phyloP scores from a whole-genome alignment of 306 rosid species.

The Purshia tridentata region DNA sequence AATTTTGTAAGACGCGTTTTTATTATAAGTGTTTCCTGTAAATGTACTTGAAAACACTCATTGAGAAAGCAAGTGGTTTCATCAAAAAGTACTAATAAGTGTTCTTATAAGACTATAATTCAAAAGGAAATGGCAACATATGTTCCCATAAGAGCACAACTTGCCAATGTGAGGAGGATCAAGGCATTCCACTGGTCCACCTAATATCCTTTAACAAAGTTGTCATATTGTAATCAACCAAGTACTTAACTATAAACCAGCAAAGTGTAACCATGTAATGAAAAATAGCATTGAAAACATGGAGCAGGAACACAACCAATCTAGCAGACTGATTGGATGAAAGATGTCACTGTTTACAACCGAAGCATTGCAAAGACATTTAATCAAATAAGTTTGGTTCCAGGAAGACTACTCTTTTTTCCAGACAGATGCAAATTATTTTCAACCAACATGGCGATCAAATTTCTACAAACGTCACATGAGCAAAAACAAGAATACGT shows the following conservation, averaged over 20 bases:
- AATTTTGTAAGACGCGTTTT: too few relatives aligned
- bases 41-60: too few relatives aligned
- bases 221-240: neutral
- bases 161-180: neutral
- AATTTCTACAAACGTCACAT: constrained; percentile 30
- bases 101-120: too few relatives aligned
- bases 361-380: constrained; percentile 1
- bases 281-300: neutral
- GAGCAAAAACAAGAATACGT: constrained; percentile 19
- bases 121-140: too few relatives aligned
- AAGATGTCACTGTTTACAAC: constrained; percentile 1
- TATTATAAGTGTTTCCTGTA: too few relatives aligned
- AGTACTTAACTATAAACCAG: neutral
- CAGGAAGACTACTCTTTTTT: constrained; percentile 31
- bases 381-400: neutral
- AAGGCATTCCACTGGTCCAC: neutral
- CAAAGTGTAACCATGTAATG: neutral
- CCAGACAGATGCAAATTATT: constrained; percentile 48
- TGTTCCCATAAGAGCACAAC: neutral
- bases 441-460: constrained; percentile 31
- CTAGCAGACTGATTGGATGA: neutral
- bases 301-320: constrained; percentile 10
- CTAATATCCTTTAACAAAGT: neutral
- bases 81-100: too few relatives aligned
- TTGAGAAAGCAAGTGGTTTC: too few relatives aligned